Evolutionary conservation across 495 filamentous ascomycete genomes (phyloP).

Genomic region (Haplographium delicatum): DNA sequence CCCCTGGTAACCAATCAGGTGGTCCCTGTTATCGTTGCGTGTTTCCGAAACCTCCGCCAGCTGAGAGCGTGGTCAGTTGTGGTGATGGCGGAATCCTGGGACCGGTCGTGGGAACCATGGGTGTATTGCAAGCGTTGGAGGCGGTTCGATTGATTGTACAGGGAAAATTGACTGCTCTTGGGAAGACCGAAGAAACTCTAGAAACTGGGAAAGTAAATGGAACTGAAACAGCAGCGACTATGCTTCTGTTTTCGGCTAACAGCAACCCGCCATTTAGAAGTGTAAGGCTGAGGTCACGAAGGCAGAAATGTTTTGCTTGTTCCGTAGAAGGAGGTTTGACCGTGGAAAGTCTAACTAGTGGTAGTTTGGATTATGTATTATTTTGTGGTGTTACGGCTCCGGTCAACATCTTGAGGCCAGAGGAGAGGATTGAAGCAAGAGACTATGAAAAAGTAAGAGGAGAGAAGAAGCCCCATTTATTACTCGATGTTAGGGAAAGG

Average conservation of each 20-base stretch:
- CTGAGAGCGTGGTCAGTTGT: conserved; percentile 71
- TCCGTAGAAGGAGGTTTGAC: conserved; percentile 57
- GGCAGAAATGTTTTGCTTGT: conserved; percentile 69
- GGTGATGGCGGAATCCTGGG: conserved; percentile 90
- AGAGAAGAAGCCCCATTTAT: conserved; percentile 36
- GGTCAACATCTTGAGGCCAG: conserved; percentile 45
- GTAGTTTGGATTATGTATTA: conserved; percentile 67
- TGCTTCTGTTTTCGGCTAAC: conserved; percentile 72
- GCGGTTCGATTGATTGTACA: conserved; percentile 73
- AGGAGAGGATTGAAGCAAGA: conserved; percentile 57
- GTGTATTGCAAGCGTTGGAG: conserved; percentile 83
- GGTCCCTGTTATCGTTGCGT: conserved; percentile 93
- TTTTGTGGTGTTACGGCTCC: conserved; percentile 63
- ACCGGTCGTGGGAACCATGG: conserved; percentile 91
- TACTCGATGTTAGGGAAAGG: conserved; percentile 79
- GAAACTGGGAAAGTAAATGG: not conserved
- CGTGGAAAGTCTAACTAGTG: conserved; percentile 52
- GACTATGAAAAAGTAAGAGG: conserved; percentile 39
- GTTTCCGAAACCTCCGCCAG: conserved; percentile 80
- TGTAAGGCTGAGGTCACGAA: conserved; percentile 62
- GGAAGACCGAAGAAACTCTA: not conserved
- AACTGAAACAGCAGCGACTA: conserved; percentile 20
- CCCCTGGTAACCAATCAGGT: conserved; percentile 33
- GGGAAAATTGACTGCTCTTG: conserved; percentile 9
- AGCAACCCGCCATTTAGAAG: conserved; percentile 63